Conservation (phyloP, 164 flowering plant species). For the Kingdonia uniflora region DNA sequence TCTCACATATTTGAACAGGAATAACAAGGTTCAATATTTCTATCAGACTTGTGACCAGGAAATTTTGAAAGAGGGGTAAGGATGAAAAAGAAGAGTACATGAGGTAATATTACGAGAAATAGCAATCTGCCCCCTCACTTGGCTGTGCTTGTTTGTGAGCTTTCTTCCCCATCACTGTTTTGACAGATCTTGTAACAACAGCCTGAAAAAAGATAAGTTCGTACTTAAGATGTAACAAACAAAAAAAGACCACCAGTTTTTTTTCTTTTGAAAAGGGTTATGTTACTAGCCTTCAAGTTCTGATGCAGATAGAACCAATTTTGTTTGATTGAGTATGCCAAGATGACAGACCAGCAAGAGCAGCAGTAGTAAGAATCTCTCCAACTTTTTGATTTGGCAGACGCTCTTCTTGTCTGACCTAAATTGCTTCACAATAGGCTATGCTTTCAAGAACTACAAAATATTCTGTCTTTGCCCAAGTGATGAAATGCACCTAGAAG, state of each 20-base stretch:
- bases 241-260: too few species aligned
- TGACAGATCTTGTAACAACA: slow-evolving; percentile 61
- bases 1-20: too few species aligned
- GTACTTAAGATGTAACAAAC: too few species aligned
- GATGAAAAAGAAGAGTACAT: neutral
- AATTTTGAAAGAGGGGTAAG: too few species aligned
- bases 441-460: slow-evolving; percentile 63
- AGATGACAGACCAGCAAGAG: slow-evolving; percentile 70
- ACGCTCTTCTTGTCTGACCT: slow-evolving; percentile 59
- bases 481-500: too few species aligned
- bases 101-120: neutral
- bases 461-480: too few species aligned
- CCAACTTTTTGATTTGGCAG: slow-evolving; percentile 43
- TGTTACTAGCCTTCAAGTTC: too few species aligned
- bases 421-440: slow-evolving; percentile 59
- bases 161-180: slow-evolving; percentile 17
- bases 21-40: too few species aligned
- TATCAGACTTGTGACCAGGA: too few species aligned
- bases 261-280: too few species aligned
- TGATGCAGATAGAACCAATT: too few species aligned
- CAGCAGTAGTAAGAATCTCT: slow-evolving; percentile 60
- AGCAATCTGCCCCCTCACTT: slow-evolving; percentile 7
- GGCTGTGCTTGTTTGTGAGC: slow-evolving; percentile 25
- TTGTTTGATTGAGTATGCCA: too few species aligned
- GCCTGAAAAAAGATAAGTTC: slow-evolving; percentile 30